Evolutionary conservation across 176 grass and related monocot genomes (phyloP), one percentile per base, ranked within the genome.

Genomic region (Oryza glaberrima): DNA sequence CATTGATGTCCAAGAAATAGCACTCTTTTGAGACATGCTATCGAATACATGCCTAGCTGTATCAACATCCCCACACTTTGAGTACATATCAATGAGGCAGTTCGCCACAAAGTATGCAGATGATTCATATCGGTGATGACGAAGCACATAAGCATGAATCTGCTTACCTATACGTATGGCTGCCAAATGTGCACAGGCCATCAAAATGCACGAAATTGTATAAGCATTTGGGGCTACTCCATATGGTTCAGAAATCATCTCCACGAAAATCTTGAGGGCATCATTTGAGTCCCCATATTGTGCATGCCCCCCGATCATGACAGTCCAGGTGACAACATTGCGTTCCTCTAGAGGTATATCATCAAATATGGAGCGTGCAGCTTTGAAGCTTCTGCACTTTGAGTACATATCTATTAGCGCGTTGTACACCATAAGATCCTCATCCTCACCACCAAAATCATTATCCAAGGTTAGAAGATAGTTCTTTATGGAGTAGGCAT

Each of bases 361-460:
- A 68, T 90, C 69, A 83, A 94, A 94, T 75, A 97, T 88, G 83
- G 80, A 87, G 40, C 41, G 77, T 25, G 94, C 94, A 73, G 20
- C 46, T 75, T 71, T 80, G 69, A 97, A 90, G 58, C 79, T 91
- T 78, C 83, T 82, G 77, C 90, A 97, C 87, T 97, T 97, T n/a
- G 92, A 91, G 88, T 97, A 97, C 94, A 97, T 94, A 77, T 94
- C 94, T 80, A 97, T 91, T 41, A 97, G 85, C 47, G 92, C 77
- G 85, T 97, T 97, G 58, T 91, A 56, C 68, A 97, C 92, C 86
- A 92, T 92, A 51, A 90, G 81, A 83, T 94, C 94, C 60, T 94
- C 90, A 49, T 77, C 26, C 26, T 67, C 73, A 73, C 84, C 81
- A 85, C 70, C 20, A 71, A 85, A 89, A 77, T 76, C 2, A 72